A percentile compares a stretch with the other conserved stretches of the same genome.
Conservation (phyloP, 2,329 filamentous ascomycete genomes). For the Metarhizium rileyi region DNA sequence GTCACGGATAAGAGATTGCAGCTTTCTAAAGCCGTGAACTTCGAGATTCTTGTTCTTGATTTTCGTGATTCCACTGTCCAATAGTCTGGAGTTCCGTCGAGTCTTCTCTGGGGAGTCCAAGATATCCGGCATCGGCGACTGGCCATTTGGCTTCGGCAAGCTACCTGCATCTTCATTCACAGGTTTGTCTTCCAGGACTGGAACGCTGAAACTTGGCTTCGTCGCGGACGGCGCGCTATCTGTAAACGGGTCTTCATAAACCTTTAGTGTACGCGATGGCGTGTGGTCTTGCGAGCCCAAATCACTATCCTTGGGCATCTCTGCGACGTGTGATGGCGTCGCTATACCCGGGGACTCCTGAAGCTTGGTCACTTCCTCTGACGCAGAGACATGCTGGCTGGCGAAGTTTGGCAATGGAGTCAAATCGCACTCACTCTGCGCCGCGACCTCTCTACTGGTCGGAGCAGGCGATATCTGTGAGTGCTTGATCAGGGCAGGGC, state of each 20-base stretch:
- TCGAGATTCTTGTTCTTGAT: constrained; percentile 65
- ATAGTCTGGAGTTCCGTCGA: constrained; percentile 49
- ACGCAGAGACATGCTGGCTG: constrained; percentile 24
- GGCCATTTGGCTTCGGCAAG: constrained; percentile 17
- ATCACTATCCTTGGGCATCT: not conserved
- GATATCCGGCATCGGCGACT: constrained; percentile 12
- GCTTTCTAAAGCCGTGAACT: constrained; percentile 69
- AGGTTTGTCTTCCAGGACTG: constrained; percentile 50
- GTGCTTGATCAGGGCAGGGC: constrained; percentile 29
- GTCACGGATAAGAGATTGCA: constrained; percentile 65
- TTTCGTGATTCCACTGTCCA: constrained; percentile 66
- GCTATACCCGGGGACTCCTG: constrained; percentile 6
- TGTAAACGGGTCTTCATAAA: constrained; percentile 54
- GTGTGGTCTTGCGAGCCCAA: constrained; percentile 12
- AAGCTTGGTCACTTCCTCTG: constrained; percentile 11
- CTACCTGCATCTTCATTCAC: constrained; percentile 44
- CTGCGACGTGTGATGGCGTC: constrained; percentile 8
- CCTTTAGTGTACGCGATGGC: constrained; percentile 35
- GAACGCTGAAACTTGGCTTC: constrained; percentile 33
- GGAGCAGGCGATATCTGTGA: constrained; percentile 19
- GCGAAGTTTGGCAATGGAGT: constrained; percentile 32
- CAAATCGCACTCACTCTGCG: not conserved
- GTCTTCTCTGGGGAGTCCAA: constrained; percentile 35
- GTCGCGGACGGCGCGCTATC: constrained; percentile 34
- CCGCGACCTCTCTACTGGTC: constrained; percentile 29